These are phyloP conservation scores for Mangifera indica DNA, from an alignment of 345 rosid species.

Conservation along the genomic window DNA sequence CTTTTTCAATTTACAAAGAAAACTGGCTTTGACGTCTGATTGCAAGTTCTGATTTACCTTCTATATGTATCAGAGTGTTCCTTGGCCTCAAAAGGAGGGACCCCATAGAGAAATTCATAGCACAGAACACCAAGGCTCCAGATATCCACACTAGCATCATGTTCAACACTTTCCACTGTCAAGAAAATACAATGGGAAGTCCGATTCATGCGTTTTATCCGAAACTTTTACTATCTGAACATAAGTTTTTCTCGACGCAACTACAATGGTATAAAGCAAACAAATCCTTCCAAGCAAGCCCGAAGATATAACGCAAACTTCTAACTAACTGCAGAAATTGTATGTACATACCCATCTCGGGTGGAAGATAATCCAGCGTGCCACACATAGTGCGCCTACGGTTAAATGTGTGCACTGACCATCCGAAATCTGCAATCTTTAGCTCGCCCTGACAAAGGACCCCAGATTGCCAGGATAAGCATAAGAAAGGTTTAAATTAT, in stretches of 20 bases:
- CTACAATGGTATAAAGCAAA: background rate
- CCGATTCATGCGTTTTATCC: background rate
- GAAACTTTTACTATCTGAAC: background rate
- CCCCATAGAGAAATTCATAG: slow-evolving; percentile 87
- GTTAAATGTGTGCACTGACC: slow-evolving; percentile 98
- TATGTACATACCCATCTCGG: slow-evolving; percentile 85
- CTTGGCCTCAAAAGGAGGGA: slow-evolving; percentile 90
- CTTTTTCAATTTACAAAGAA: too few species aligned
- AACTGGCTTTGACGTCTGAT: background rate
- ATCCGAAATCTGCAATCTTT: slow-evolving; percentile 98
- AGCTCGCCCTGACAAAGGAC: slow-evolving; percentile 75
- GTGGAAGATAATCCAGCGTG: slow-evolving; percentile 95
- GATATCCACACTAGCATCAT: slow-evolving; percentile 91
- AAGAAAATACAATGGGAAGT: background rate
- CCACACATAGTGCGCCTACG: slow-evolving; percentile 99
- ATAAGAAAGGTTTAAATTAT: background rate
- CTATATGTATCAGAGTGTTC: slow-evolving; percentile 92
- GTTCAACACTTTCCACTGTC: slow-evolving; percentile 92
- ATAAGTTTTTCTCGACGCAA: background rate
- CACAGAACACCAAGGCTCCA: slow-evolving; percentile 99
- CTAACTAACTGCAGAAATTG: too few species aligned
- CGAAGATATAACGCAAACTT: too few species aligned
- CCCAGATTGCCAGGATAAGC: slow-evolving; percentile 15
- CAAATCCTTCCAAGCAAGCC: too few species aligned
- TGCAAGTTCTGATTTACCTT: slow-evolving; percentile 42